Conservation (phyloP, 2,329 filamentous ascomycete genomes). For the Diaporthe vexans region DNA sequence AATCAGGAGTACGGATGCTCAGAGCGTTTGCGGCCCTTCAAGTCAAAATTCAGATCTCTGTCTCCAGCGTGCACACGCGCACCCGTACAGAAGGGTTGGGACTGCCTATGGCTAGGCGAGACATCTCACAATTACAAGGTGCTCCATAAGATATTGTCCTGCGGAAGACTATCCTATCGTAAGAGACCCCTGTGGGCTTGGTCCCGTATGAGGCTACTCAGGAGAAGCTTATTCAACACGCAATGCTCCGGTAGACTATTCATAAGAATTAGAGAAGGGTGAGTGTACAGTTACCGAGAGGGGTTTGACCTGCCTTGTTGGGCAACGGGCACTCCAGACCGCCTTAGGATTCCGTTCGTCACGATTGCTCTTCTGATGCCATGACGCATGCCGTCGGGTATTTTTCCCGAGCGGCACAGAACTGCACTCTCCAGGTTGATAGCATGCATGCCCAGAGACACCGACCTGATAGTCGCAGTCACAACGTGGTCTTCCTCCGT, state of each 20-base stretch:
- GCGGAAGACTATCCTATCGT: background rate
- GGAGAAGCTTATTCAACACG: background rate
- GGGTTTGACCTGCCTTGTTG: background rate
- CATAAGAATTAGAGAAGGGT: background rate
- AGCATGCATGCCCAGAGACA: background rate
- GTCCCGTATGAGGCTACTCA: background rate
- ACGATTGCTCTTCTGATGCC: background rate
- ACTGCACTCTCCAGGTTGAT: background rate
- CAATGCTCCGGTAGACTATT: background rate
- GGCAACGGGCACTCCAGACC: background rate
- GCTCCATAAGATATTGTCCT: background rate
- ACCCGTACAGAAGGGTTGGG: background rate
- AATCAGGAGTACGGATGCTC: background rate
- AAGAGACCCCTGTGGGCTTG: background rate
- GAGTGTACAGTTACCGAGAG: background rate
- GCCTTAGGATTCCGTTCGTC: background rate
- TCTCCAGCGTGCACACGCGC: background rate
- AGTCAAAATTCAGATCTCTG: background rate
- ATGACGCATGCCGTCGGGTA: too few relatives aligned
- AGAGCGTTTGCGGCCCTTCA: background rate
- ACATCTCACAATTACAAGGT: background rate
- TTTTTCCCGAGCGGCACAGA: background rate
- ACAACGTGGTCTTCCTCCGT: background rate
- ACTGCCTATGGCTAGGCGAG: background rate
- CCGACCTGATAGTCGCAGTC: background rate